A percentile compares a stretch with the other conserved stretches of the same genome.
These are phyloP conservation scores for Xanthoconium purpureum DNA, from an alignment of 768 basidiomycete genomes.

Conservation along the genomic window DNA sequence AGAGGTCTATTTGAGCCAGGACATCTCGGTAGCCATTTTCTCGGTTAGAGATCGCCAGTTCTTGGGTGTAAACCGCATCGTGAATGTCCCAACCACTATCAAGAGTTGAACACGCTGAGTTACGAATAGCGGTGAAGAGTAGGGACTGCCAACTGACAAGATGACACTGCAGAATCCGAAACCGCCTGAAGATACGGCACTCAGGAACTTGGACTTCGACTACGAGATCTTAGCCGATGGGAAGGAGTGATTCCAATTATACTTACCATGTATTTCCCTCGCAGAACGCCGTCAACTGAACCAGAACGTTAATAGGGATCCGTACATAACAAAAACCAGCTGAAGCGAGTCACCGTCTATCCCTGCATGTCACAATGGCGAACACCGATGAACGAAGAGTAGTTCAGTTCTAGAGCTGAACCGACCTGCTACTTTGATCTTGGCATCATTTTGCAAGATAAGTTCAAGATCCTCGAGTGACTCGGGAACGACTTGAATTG, in stretches of 20 bases:
- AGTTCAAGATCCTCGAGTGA: constrained; percentile 55
- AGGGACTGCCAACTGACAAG: constrained; percentile 54
- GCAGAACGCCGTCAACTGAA: constrained; percentile 86
- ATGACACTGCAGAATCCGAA: constrained; percentile 94
- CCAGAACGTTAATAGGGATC: constrained; percentile 3
- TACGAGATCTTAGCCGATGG: constrained; percentile 32
- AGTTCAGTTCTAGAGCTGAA: constrained; percentile 7
- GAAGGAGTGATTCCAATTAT: neutral
- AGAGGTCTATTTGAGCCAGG: constrained; percentile 80
- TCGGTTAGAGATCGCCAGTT: constrained; percentile 87
- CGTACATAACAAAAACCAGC: neutral
- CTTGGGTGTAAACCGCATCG: constrained; percentile 77
- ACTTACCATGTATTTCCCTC: constrained; percentile 90
- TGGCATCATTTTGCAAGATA: constrained; percentile 60
- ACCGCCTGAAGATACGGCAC: constrained; percentile 72
- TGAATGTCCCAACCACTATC: constrained; percentile 89
- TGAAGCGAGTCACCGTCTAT: constrained; percentile 59
- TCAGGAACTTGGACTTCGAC: constrained; percentile 90
- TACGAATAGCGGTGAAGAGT: neutral
- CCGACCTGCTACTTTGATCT: constrained; percentile 92
- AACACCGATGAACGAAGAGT: neutral
- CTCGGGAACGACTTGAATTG: constrained; percentile 39
- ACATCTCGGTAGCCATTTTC: constrained; percentile 92
- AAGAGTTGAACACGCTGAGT: neutral
- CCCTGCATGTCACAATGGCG: constrained; percentile 30